Percentiles rank a stretch among this genome's conserved stretches.
Conservation (phyloP, 169 alveolate species). For the Plasmodium gaboni region DNA sequence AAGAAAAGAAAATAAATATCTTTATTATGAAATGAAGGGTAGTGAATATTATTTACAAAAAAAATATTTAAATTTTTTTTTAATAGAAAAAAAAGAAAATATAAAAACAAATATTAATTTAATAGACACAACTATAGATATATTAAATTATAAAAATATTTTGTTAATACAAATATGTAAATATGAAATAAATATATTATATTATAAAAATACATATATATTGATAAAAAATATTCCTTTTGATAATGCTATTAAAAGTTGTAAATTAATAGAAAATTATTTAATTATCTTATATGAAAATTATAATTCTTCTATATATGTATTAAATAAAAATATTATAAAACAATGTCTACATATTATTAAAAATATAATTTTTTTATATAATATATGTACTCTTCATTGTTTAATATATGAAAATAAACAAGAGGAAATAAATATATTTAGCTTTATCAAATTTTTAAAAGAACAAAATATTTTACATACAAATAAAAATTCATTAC, state of each 20-base stretch:
- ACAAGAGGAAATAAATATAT: conserved; percentile 9
- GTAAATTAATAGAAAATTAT: conserved; percentile 12
- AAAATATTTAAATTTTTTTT: conserved; percentile 7
- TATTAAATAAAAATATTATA: background rate
- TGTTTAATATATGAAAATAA: conserved; percentile 7
- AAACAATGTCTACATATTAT: background rate
- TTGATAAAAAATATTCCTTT: background rate
- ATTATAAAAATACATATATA: conserved; percentile 30
- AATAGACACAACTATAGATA: conserved; percentile 1
- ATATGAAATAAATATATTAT: conserved; percentile 25
- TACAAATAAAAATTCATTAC: background rate
- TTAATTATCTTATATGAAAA: conserved; percentile 20
- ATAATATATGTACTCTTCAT: conserved; percentile 28
- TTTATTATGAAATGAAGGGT: background rate
- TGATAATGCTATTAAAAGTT: background rate
- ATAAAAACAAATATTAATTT: conserved; percentile 17
- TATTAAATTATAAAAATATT: conserved; percentile 7
- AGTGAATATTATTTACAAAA: background rate
- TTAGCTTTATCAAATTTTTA: background rate
- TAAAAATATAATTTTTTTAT: background rate
- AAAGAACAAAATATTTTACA: background rate
- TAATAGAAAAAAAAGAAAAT: background rate
- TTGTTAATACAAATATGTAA: conserved; percentile 24
- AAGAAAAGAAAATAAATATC: background rate
- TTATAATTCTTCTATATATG: conserved; percentile 11